Evolutionary conservation across 2,329 filamentous ascomycete genomes (phyloP), one percentile per base, ranked within the genome.

Genomic region (Elsinoe necatrix): DNA sequence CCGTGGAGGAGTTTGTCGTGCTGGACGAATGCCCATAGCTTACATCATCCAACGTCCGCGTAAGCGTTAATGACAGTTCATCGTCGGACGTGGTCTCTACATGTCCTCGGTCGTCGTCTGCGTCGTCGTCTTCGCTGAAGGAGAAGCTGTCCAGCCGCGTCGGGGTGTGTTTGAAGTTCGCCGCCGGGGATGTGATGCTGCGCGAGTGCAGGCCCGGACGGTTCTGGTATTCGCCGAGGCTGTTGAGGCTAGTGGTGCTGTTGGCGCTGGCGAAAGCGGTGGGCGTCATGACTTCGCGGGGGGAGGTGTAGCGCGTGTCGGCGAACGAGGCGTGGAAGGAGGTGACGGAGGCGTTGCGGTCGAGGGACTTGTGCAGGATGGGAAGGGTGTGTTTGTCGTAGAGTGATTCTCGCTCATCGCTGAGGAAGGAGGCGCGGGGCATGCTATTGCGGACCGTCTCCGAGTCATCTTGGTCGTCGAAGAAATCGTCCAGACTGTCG

Each of bases 301-400:
- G 79, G 1, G 54, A 56, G 61, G 59, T 41, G 21, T 85, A 75
- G 25, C 80, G 77, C 47, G 76, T 78, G 65, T 96, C 92, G 1
- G 84, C 81, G 64, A 96, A 92, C 3, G 89, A 89, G 65, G 91
- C 95, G 63, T 95, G 89, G 69, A 97, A 93, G 0, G 85, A 87
- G 0, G 81, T 80, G 1, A 83, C 81, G 52, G 82, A 87, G 35
- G 86, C 85, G 61, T 84, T 92, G 9, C 88, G 66, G 20, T 78
- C 81, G 21, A 87, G 77, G 0, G 89, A 93, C 66, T 93, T 88
- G 64, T 93, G 87, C 4, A 96, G 74, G 54, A 96, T 95, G 0
- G 92, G 92, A 9, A 93, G 77, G 5, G 93, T 95, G 67, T 95
- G 89, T 69, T 95, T 89, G 65, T 96, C 91, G 70, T 97, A 96